Base-by-base conservation (phyloP, 2,329 filamentous ascomycete genomes). In the Hymenoscyphus fructigenus region DNA sequence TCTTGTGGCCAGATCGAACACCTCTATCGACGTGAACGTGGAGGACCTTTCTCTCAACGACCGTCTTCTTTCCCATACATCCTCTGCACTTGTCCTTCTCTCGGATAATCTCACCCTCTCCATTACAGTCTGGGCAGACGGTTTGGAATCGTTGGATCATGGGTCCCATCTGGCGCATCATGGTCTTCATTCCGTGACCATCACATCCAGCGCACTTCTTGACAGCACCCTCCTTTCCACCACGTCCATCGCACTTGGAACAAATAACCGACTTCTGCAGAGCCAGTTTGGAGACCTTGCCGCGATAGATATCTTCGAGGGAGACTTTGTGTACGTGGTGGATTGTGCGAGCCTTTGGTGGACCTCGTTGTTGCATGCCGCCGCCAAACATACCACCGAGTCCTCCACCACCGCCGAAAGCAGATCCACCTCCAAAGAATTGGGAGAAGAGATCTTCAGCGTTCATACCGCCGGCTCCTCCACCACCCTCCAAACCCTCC, bases 81-180 rank as follows among this genome's bases (percentile, higher is more conserved):
- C 87, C 85, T 88, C 97, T 98, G 90, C 95, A 99, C 75, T 92
- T 91, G 79, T 99, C 95, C 84, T 96, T 96, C 72, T 98, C 94
- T 76, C 92, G 92, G 79, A 99, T 94, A 70, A 90, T 93, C 83
- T 99, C 95, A 67, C 95, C 94, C 80, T 99, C 95, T 69, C 96
- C 96, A 73, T 95, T 94, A 79, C 95, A 99, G 81, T 99, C 96
- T 32, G 93, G 91, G 86, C 95, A 99, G 74, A 97, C 93, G 34
- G 94, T 98, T 85, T 99, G 95, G 88, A 99, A 99, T 65, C 95
- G 92, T 83, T 99, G 96, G 73, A 99, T 98, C 95, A 99, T 99
- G 66, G 95, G 95, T 60, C 95, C 95, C 93, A 99, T 98, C 82
- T 99, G 95, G 77, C 96, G 91, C 95, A 99, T 97, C 94, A 99